Evolutionary conservation across 2,329 filamentous ascomycete species (phyloP).

Genomic region (Calonectria pauciramosa): DNA sequence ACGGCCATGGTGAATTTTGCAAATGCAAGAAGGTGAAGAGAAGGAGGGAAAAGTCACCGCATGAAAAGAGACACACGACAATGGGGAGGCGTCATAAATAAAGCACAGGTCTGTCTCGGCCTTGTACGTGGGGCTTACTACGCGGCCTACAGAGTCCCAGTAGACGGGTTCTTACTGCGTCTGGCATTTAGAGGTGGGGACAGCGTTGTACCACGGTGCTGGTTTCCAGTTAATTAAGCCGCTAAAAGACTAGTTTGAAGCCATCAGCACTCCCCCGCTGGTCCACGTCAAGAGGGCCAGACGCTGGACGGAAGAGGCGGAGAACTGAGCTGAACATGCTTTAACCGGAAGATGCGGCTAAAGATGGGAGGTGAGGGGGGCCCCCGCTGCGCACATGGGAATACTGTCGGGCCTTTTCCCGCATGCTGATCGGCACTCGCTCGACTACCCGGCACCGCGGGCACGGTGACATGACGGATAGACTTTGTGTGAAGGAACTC

Average conservation of each 20-base stretch:
- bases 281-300: not conserved
- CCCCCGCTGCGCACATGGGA: not conserved
- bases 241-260: not conserved
- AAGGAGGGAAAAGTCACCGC: not conserved
- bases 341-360: constrained; percentile 13
- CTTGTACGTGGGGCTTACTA: constrained; percentile 5
- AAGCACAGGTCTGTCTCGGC: not conserved
- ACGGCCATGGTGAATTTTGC: constrained; percentile 45
- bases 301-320: not conserved
- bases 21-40: not conserved
- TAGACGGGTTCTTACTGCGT: not conserved
- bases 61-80: not conserved
- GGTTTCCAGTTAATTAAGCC: not conserved
- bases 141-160: constrained; percentile 9
- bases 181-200: not conserved
- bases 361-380: not conserved
- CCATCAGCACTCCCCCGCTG: not conserved
- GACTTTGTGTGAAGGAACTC: not conserved
- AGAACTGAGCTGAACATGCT: not conserved
- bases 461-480: not conserved
- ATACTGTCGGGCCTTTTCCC: not conserved
- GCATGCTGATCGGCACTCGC: not conserved
- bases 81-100: constrained; percentile 13
- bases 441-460: not conserved
- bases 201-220: not conserved